Percentiles rank a stretch among this genome's conserved stretches.
Conservation (phyloP, 768 basidiomycete species). For the Mrakia blollopis region DNA sequence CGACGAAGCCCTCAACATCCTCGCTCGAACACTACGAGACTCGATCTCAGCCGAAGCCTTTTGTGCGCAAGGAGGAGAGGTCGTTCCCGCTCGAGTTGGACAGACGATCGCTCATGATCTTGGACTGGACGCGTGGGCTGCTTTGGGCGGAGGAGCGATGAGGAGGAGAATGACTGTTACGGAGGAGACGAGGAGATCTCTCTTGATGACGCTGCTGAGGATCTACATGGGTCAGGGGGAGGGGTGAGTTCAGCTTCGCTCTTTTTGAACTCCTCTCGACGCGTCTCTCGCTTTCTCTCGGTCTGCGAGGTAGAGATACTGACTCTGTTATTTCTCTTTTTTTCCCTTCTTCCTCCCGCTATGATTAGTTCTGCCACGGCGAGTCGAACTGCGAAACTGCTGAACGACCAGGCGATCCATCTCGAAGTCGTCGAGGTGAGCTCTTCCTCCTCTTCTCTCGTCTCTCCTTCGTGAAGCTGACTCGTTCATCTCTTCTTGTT, state of each 20-base stretch:
- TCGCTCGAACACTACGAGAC: conserved; percentile 69
- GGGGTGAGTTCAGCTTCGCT: conserved; percentile 51
- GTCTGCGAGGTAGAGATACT: neutral
- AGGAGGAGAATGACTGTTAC: conserved; percentile 47
- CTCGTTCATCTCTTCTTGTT: neutral
- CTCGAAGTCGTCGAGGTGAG: conserved; percentile 73
- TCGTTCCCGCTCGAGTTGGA: conserved; percentile 61
- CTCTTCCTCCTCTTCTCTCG: conserved; percentile 29
- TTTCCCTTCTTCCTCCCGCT: neutral
- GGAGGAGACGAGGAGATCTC: conserved; percentile 53
- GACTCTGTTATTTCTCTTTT: neutral
- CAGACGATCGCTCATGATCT: conserved; percentile 52
- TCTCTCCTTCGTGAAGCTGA: neutral
- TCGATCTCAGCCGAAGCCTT: conserved; percentile 75
- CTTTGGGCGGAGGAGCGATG: conserved; percentile 45
- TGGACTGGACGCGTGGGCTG: conserved; percentile 56
- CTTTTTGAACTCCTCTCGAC: neutral
- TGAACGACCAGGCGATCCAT: conserved; percentile 74
- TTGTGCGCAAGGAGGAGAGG: conserved; percentile 71
- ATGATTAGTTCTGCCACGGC: conserved; percentile 54
- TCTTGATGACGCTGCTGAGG: conserved; percentile 67
- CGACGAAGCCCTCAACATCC: conserved; percentile 57
- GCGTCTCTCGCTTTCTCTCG: neutral
- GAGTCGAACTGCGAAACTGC: conserved; percentile 60
- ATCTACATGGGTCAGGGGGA: conserved; percentile 66